Conservation (phyloP, 2,329 filamentous ascomycete species). For the Calonectria henricotiae region DNA sequence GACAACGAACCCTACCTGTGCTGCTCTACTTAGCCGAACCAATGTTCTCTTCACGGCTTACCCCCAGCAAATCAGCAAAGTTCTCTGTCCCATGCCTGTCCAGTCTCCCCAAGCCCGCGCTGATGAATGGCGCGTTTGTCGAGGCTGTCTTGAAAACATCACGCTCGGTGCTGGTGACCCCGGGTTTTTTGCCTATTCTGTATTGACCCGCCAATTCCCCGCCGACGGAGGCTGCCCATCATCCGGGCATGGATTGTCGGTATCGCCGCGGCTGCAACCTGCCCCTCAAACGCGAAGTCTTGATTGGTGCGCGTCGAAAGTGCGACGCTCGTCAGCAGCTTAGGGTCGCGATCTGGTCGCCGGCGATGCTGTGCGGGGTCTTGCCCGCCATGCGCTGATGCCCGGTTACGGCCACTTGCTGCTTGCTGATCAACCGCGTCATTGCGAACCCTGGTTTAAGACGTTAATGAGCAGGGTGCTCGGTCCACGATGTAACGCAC, state of each 20-base stretch:
- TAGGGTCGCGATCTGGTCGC: slow-evolving; percentile 1
- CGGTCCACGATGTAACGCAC: slow-evolving; percentile 15
- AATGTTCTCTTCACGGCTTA: background rate
- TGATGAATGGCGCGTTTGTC: slow-evolving; percentile 36
- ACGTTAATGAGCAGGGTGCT: background rate
- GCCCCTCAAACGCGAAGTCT: slow-evolving; percentile 15
- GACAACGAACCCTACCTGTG: background rate
- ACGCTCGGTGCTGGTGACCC: slow-evolving; percentile 12
- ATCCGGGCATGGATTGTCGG: slow-evolving; percentile 16
- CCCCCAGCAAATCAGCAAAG: slow-evolving; percentile 6
- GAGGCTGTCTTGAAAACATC: background rate
- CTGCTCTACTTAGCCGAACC: slow-evolving; percentile 21
- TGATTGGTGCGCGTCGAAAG: slow-evolving; percentile 34
- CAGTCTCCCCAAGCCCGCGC: background rate
- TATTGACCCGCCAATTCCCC: slow-evolving; percentile 15
- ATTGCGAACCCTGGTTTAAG: background rate
- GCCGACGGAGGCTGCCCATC: slow-evolving; percentile 21
- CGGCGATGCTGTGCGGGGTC: slow-evolving; percentile 20
- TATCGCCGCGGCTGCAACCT: slow-evolving; percentile 11
- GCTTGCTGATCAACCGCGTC: slow-evolving; percentile 19
- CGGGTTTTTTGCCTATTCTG: slow-evolving; percentile 27
- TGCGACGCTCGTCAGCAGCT: slow-evolving; percentile 21
- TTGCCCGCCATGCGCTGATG: slow-evolving; percentile 9
- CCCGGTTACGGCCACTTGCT: background rate
- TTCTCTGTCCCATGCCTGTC: slow-evolving; percentile 8